Evolutionary conservation across 306 rosid species (phyloP).

Genomic region (Elaeagnus macrophylla): DNA sequence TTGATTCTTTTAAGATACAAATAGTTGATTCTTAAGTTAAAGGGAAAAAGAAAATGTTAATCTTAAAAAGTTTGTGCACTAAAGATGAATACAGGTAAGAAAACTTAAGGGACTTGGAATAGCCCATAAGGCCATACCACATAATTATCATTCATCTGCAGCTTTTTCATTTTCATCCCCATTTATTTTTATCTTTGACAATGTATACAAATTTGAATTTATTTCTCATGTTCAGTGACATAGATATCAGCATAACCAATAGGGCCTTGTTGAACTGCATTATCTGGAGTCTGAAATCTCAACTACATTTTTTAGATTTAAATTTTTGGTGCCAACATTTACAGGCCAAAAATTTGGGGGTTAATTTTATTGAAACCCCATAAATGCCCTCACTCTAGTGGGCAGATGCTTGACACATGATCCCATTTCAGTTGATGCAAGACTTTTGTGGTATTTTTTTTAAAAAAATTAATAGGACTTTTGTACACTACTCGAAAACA

Average conservation of each 20-base stretch:
- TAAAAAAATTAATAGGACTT: too few species aligned
- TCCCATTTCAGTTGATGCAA: too few species aligned
- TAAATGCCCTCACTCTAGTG: too few species aligned
- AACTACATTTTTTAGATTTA: slow-evolving; percentile 22
- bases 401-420: too few species aligned
- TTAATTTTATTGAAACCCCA: too few species aligned
- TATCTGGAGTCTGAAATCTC: slow-evolving; percentile 27
- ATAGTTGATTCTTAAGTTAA: slow-evolving; percentile 9
- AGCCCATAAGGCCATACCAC: slow-evolving; percentile 11
- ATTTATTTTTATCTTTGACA: slow-evolving; percentile 49
- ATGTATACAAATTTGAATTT: slow-evolving; percentile 55
- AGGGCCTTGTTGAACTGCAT: slow-evolving; percentile 44
- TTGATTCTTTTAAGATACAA: slow-evolving; percentile 20
- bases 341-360: too few species aligned
- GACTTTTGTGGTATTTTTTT: too few species aligned
- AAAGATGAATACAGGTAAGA: slow-evolving; percentile 16
- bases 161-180: slow-evolving; percentile 45
- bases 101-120: slow-evolving; percentile 14
- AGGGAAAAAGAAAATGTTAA: slow-evolving; percentile 23
- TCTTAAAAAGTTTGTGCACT: slow-evolving; percentile 13
- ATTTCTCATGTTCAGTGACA: slow-evolving; percentile 30
- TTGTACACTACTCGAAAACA: too few species aligned
- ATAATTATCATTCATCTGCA: slow-evolving; percentile 45
- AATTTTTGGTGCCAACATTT: too few species aligned
- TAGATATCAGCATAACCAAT: slow-evolving; percentile 57